Percentiles rank a stretch among this genome's conserved stretches.
phyloP scores from a whole-genome alignment of 352 stramenopile genomes.

The Globisporangium okanoganense region DNA sequence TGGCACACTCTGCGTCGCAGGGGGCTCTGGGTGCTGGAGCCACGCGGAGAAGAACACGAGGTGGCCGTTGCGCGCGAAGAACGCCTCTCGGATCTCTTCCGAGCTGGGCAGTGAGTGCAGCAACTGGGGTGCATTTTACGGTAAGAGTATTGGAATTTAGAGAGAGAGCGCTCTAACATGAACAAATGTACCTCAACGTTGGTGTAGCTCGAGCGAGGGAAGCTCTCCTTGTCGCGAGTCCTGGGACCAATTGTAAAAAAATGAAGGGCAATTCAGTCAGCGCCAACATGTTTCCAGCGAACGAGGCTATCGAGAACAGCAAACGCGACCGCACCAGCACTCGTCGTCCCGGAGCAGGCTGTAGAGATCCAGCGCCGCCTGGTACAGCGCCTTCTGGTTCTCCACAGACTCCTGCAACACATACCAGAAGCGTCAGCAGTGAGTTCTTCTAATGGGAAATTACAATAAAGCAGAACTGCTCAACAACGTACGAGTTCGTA shows the following conservation, averaged over 20 bases:
- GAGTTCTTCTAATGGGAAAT: background rate
- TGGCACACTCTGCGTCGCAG: slow-evolving; percentile 57
- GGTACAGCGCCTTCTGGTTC: slow-evolving; percentile 41
- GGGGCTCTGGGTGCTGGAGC: slow-evolving; percentile 72
- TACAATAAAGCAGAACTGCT: background rate
- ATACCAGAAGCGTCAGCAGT: background rate
- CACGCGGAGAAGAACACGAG: slow-evolving; percentile 66
- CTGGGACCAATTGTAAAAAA: slow-evolving; percentile 17
- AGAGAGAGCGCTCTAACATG: background rate
- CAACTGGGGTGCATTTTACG: slow-evolving; percentile 18
- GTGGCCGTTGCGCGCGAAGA: slow-evolving; percentile 53
- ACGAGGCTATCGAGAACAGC: background rate
- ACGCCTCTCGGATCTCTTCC: slow-evolving; percentile 21
- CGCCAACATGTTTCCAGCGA: background rate
- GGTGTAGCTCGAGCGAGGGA: slow-evolving; percentile 74
- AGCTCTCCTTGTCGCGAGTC: slow-evolving; percentile 77
- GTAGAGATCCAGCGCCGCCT: slow-evolving; percentile 51
- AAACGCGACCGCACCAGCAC: slow-evolving; percentile 39
- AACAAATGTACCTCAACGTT: slow-evolving; percentile 39
- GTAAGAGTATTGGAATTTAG: no score
- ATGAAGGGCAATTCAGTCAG: background rate
- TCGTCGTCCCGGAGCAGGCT: slow-evolving; percentile 66
- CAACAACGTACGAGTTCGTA: slow-evolving; percentile 37
- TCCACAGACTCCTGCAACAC: slow-evolving; percentile 34
- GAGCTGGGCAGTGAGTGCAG: slow-evolving; percentile 24